These are phyloP conservation scores for Hanseniaspora meyeri DNA, from an alignment of 805 yeast genomes.

Conservation along the genomic window DNA sequence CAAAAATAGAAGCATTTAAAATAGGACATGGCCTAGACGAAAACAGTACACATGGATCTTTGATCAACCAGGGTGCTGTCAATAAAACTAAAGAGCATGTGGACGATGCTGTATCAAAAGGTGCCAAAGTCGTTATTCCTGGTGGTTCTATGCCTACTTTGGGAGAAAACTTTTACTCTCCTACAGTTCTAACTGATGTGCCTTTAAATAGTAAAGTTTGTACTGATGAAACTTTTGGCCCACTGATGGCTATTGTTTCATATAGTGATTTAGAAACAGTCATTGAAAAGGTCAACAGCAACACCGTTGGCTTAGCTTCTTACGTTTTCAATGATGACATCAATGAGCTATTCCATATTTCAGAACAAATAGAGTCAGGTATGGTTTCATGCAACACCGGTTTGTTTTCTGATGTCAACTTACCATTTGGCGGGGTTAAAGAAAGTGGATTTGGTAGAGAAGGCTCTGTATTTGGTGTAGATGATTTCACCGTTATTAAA, in stretches of 20 bases:
- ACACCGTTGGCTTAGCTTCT: conserved; percentile 47
- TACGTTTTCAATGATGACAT: conserved; percentile 45
- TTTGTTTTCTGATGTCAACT: conserved; percentile 40
- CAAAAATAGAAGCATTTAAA: conserved; percentile 35
- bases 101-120: conserved; percentile 39
- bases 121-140: conserved; percentile 38
- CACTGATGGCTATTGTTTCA: conserved; percentile 45
- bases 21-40: conserved; percentile 47
- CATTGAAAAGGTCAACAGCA: conserved; percentile 41
- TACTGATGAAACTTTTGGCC: conserved; percentile 55
- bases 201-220: conserved; percentile 39
- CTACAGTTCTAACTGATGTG: conserved; percentile 42
- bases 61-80: conserved; percentile 41
- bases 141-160: conserved; percentile 43
- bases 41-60: conserved; percentile 43
- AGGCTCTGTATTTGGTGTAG: conserved; percentile 51
- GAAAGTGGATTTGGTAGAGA: conserved; percentile 63
- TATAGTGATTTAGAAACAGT: conserved; percentile 46
- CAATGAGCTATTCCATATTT: conserved; percentile 38
- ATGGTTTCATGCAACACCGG: conserved; percentile 56
- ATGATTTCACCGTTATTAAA: conserved; percentile 45
- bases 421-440: conserved; percentile 54
- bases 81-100: conserved; percentile 43
- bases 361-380: conserved; percentile 50
- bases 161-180: conserved; percentile 43